Conservation (phyloP, 305 asterid genomes). For the Nicotiana rustica region DNA sequence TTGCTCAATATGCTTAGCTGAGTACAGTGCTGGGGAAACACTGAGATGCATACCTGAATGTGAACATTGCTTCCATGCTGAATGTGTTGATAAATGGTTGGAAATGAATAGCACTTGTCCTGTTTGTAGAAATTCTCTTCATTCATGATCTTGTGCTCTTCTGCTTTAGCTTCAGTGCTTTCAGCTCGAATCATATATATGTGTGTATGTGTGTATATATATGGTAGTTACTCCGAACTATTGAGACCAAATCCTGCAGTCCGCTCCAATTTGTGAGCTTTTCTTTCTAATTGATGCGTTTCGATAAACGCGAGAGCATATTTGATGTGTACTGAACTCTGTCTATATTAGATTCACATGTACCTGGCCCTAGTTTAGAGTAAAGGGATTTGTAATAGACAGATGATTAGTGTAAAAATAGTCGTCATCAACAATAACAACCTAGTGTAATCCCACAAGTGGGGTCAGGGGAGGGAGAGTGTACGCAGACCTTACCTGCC, state of each 20-base stretch:
- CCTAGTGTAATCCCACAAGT: too few relatives aligned
- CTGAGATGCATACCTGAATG: slow-evolving; percentile 46
- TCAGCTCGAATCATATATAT: not conserved
- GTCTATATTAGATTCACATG: too few relatives aligned
- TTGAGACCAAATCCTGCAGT: not conserved
- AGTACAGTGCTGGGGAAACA: slow-evolving; percentile 37
- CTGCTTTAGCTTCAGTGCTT: not conserved
- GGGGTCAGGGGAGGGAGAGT: too few relatives aligned
- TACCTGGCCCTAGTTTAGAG: too few relatives aligned
- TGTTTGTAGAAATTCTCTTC: slow-evolving; percentile 43
- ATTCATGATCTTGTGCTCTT: not conserved
- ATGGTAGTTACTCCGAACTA: not conserved
- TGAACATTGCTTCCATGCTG: slow-evolving; percentile 47
- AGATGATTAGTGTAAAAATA: too few relatives aligned
- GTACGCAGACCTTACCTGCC: too few relatives aligned
- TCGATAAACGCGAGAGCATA: too few relatives aligned
- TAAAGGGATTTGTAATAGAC: too few relatives aligned
- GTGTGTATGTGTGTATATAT: too few relatives aligned
- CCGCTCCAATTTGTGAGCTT: not conserved
- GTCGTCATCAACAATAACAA: too few relatives aligned
- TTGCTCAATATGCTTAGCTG: slow-evolving; percentile 50
- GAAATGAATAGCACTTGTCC: slow-evolving; percentile 45
- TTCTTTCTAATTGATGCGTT: not conserved
- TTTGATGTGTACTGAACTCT: too few relatives aligned
- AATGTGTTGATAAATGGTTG: slow-evolving; percentile 49